Evolutionary conservation across 2,329 filamentous ascomycete species (phyloP), one percentile per base, ranked within the genome.

Genomic region (Clarireedia hainanense): DNA sequence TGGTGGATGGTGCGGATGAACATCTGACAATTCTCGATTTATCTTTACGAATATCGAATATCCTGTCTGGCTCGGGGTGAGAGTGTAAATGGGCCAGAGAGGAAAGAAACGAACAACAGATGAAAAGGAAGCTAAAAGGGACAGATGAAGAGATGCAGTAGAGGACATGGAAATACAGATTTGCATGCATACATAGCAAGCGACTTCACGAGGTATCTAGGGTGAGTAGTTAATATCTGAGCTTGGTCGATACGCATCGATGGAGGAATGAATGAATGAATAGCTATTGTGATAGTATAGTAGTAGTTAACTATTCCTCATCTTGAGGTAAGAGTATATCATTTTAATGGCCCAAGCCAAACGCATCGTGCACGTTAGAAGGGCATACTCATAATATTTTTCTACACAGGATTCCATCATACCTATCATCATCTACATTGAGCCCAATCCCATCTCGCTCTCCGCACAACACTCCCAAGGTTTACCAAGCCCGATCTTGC

Each of bases 1-100:
- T 99, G 47, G 87, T 96, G 5, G 95, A 99, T 71, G 94, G 94
- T 7, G 88, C 91, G 2, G 94, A 99, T 68, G 94, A 99, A 73
- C 92, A 99, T 69, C 75, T 99, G 24, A 90, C 89, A 1, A 87
- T 97, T 57, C 74, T 99, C 34, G 92, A 99, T 70, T 69, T 97
- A 61, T 80, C 87, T 6, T 76, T 97, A 67, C 84, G 89, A 66
- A 87, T 96, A 74, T 89, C 89, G 0, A 81, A 80, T 30, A 84
- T 94, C 57, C 68, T 95, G 69, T 61, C 62, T 50, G 64, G 63
- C 26, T 60, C 61, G 3, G 30, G 30, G 57, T 64, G 47, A 61
- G 46, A 48, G 40, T 12, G 10, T 34, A 34, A 5, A 12, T 14
- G 15, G 7, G 26, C n/a, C 5, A 23, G 2, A 6, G 42, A 15